phyloP scores from a whole-genome alignment of 306 rosid species.

The Quercus bicolor region DNA sequence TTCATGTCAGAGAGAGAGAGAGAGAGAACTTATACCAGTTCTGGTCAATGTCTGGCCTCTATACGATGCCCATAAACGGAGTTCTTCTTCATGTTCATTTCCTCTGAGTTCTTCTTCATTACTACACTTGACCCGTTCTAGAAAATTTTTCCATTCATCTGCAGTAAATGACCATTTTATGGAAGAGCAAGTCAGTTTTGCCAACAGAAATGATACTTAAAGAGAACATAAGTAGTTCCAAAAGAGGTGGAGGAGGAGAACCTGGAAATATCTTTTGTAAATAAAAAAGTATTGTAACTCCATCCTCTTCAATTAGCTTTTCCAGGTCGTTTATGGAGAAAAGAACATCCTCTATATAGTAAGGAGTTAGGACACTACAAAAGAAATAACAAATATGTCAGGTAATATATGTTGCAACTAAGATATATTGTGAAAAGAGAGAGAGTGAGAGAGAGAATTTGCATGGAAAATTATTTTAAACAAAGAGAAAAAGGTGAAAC shows the following conservation, averaged over 20 bases:
- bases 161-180: conserved; percentile 25
- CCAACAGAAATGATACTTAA: not conserved
- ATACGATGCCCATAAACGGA: conserved; percentile 91
- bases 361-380: conserved; percentile 84
- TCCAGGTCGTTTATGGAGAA: conserved; percentile 62
- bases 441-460: not conserved
- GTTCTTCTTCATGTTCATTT: conserved; percentile 59
- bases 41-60: conserved; percentile 97
- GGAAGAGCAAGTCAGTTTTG: conserved; percentile 14
- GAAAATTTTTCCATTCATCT: conserved; percentile 96
- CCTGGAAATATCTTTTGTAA: conserved; percentile 98
- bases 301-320: conserved; percentile 80
- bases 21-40: conserved; percentile 57
- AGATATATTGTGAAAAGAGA: not conserved
- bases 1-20: not conserved
- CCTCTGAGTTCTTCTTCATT: conserved; percentile 53
- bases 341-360: conserved; percentile 69
- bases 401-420: not conserved
- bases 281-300: conserved; percentile 90
- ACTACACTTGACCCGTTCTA: conserved; percentile 47
- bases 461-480: not conserved
- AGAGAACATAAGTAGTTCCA: conserved; percentile 9
- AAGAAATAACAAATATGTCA: conserved; percentile 18
- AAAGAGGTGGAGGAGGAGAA: conserved; percentile 24
- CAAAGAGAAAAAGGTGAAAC: not conserved